Evolutionary conservation across 306 rosid species (phyloP).

Genomic region (Lathyrus aphaca): DNA sequence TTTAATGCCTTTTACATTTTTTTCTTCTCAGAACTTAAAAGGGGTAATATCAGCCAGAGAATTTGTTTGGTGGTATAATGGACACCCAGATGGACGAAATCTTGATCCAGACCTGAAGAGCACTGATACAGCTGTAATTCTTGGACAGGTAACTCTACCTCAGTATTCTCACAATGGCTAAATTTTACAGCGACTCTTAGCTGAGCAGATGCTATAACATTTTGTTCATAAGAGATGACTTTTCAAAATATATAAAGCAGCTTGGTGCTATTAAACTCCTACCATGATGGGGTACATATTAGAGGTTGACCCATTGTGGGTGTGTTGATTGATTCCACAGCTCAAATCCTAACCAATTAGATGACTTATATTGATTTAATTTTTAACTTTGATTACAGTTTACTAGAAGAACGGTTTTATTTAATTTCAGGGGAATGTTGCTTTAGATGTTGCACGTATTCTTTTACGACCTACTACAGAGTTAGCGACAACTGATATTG

Average conservation of each 20-base stretch:
- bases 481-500: conserved; percentile 83
- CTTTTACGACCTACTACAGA: conserved; percentile 74
- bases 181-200: background rate
- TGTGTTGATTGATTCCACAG: background rate
- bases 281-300: background rate
- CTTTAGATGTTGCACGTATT: conserved; percentile 89
- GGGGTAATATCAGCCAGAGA: conserved; percentile 90
- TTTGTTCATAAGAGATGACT: background rate
- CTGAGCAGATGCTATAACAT: conserved; percentile 11
- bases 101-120: conserved; percentile 76
- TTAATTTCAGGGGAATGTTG: conserved; percentile 88
- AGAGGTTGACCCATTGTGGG: background rate
- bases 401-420: conserved; percentile 27
- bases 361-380: conserved; percentile 2
- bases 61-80: conserved; percentile 99
- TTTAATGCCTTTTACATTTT: conserved; percentile 17
- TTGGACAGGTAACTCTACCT: conserved; percentile 76
- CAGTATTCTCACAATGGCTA: conserved; percentile 9
- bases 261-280: background rate
- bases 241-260: conserved; percentile 10
- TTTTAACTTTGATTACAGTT: conserved; percentile 22
- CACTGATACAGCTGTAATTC: conserved; percentile 83
- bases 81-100: conserved; percentile 82
- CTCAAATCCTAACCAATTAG: background rate
- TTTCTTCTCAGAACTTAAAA: conserved; percentile 58